Conservation (phyloP, 768 basidiomycete species). For the Naematelia aurantialba region DNA sequence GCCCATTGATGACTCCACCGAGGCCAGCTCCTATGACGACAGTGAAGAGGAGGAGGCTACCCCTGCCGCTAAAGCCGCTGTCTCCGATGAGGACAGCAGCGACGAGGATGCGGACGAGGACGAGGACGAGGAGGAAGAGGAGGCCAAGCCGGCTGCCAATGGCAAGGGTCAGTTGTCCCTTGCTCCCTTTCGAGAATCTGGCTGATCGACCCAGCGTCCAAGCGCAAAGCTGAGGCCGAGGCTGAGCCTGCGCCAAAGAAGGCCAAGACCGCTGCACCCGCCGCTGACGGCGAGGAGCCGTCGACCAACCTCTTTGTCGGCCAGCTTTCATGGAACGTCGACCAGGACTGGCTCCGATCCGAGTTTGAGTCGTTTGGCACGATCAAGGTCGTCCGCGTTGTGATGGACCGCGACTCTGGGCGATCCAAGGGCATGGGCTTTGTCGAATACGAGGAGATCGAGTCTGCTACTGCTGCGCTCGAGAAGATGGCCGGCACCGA, state of each 20-base stretch:
- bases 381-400: conserved; percentile 83
- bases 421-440: conserved; percentile 58
- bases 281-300: conserved; percentile 54
- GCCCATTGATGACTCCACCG: conserved; percentile 21
- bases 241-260: conserved; percentile 69
- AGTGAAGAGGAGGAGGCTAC: conserved; percentile 46
- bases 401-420: conserved; percentile 54
- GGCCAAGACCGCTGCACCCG: conserved; percentile 60
- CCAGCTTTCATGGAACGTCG: conserved; percentile 90
- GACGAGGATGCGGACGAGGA: conserved; percentile 29
- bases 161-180: conserved; percentile 1
- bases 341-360: conserved; percentile 86
- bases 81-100: conserved; percentile 23
- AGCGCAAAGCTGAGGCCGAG: conserved; percentile 75
- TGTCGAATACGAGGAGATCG: conserved; percentile 57
- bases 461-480: conserved; percentile 69
- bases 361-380: conserved; percentile 89
- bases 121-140: conserved; percentile 7
- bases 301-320: conserved; percentile 83
- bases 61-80: conserved; percentile 19
- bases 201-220: conserved; percentile 53
- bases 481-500: conserved; percentile 71
- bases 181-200: conserved; percentile 10
- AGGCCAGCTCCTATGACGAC: conserved; percentile 28
- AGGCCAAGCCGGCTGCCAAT: conserved; percentile 5